These are phyloP conservation scores for Kalaharituber pfeilii DNA, from an alignment of 2,329 filamentous ascomycete species.

Conservation along the genomic window DNA sequence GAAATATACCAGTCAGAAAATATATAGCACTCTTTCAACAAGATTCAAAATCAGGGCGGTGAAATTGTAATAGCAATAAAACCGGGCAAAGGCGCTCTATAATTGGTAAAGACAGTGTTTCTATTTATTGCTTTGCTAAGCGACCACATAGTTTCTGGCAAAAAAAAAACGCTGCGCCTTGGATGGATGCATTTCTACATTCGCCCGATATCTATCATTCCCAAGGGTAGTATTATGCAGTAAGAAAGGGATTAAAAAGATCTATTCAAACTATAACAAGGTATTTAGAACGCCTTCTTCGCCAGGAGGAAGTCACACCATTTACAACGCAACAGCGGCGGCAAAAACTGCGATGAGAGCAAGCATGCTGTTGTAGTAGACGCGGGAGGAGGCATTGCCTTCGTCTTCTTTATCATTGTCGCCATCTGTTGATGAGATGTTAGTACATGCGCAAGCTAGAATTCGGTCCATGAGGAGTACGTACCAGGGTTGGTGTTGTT, in stretches of 20 bases:
- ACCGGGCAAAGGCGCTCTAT: too few relatives aligned
- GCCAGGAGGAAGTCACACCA: not conserved
- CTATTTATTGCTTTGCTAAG: too few relatives aligned
- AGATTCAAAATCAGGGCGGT: too few relatives aligned
- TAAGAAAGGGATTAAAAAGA: not conserved
- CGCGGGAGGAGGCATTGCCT: not conserved
- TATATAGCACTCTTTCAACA: too few relatives aligned
- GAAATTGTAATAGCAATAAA: too few relatives aligned
- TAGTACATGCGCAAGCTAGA: not conserved
- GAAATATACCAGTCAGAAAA: too few relatives aligned
- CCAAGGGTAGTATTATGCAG: too few relatives aligned
- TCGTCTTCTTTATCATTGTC: not conserved
- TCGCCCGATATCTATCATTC: too few relatives aligned
- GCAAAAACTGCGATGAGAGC: not conserved
- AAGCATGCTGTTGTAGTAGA: not conserved
- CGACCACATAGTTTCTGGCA: too few relatives aligned
- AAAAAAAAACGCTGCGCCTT: too few relatives aligned
- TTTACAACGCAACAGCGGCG: not conserved
- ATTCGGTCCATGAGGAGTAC: not conserved
- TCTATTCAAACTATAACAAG: not conserved
- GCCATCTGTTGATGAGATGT: not conserved
- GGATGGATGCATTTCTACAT: too few relatives aligned
- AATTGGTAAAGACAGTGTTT: too few relatives aligned
- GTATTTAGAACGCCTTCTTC: not conserved
- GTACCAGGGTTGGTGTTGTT: not conserved